Percentiles rank a stretch among this genome's conserved stretches.
Evolutionary conservation across 1,284 basidiomycete species (phyloP).

Genomic region (Rhodotorula sp.): DNA sequence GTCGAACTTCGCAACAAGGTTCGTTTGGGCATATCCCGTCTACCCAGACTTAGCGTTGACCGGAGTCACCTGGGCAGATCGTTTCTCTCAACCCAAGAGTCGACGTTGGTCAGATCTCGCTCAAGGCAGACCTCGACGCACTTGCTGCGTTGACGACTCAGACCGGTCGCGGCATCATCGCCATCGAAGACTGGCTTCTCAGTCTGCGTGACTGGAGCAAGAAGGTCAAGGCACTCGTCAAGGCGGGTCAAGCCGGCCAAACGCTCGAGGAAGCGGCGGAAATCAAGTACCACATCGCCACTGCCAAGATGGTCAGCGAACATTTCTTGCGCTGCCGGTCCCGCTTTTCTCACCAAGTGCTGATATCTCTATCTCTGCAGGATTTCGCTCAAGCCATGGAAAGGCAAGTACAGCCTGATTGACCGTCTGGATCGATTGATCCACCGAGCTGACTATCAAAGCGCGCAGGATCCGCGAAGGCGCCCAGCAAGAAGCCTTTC

Average conservation of each 20-base stretch:
- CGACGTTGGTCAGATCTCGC: slow-evolving; percentile 26
- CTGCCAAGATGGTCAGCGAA: slow-evolving; percentile 18
- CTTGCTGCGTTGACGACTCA: slow-evolving; percentile 25
- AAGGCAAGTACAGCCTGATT: neutral
- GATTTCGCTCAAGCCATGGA: slow-evolving; percentile 36
- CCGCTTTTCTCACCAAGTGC: neutral
- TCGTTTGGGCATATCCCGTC: too few relatives aligned
- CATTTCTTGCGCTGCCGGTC: neutral
- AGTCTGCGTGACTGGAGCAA: slow-evolving; percentile 22
- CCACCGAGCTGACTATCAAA: neutral
- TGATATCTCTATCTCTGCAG: neutral
- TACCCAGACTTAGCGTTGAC: neutral
- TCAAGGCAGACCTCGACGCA: slow-evolving; percentile 22
- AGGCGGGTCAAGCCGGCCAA: slow-evolving; percentile 13
- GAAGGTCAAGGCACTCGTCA: slow-evolving; percentile 18
- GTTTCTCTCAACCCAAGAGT: slow-evolving; percentile 19
- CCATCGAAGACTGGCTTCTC: slow-evolving; percentile 31
- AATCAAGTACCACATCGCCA: slow-evolving; percentile 30
- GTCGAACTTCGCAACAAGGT: slow-evolving; percentile 26
- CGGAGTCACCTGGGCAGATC: neutral
- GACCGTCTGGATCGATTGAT: neutral
- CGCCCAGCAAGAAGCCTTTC: slow-evolving; percentile 24
- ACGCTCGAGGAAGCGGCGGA: slow-evolving; percentile 27
- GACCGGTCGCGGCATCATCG: slow-evolving; percentile 24
- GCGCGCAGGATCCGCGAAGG: slow-evolving; percentile 28